Conservation (phyloP, 2,329 filamentous ascomycete species). For the Cryphonectria parasitica region DNA sequence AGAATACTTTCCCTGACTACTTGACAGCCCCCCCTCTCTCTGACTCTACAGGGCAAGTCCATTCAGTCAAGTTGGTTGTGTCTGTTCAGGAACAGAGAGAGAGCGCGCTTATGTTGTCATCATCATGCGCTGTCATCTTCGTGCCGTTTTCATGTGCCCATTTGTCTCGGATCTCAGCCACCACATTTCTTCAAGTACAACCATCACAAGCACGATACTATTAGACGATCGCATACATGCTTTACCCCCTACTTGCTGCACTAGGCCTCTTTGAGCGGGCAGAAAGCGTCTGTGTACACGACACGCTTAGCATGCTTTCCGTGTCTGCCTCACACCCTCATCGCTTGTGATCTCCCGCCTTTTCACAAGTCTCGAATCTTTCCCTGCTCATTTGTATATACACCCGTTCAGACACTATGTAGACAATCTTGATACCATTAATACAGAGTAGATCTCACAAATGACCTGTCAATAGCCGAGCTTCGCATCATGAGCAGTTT, state of each 20-base stretch:
- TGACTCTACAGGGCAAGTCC: neutral
- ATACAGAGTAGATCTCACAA: neutral
- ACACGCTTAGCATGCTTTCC: neutral
- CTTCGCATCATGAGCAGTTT: neutral
- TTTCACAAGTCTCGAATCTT: neutral
- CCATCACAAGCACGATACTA: neutral
- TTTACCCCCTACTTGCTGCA: neutral
- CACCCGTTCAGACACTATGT: neutral
- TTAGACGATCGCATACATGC: neutral
- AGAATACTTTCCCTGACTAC: neutral
- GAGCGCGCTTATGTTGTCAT: neutral
- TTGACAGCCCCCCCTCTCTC: neutral
- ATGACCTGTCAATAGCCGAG: neutral
- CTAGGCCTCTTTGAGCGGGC: neutral
- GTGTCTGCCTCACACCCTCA: neutral
- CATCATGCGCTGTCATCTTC: neutral
- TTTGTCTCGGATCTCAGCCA: constrained; percentile 4
- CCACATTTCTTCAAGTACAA: neutral
- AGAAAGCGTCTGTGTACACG: neutral
- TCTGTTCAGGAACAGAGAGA: neutral
- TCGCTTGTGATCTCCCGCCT: neutral
- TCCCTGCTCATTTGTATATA: neutral
- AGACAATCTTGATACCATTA: neutral
- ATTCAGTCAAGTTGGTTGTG: neutral
- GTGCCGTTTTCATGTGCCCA: neutral